A percentile compares a stretch with the other conserved stretches of the same genome.
Evolutionary conservation across 345 rosid species (phyloP).

Genomic region (Firmiana major): DNA sequence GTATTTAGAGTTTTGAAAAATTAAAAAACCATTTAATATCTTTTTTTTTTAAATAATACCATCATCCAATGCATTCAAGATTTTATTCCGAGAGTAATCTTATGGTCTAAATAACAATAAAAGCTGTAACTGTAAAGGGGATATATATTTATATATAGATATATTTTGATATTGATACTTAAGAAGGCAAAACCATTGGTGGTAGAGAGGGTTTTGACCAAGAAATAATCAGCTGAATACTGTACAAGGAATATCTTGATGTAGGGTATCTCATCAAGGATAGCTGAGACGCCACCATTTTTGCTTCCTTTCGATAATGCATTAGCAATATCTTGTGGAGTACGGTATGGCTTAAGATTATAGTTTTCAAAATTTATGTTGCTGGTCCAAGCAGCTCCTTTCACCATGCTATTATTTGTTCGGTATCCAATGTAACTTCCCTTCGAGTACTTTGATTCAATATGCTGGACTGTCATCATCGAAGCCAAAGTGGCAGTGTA

Average conservation of each 20-base stretch:
- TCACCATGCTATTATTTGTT: background rate
- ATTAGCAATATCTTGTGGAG: background rate
- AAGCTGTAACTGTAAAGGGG: background rate
- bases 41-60: too few relatives aligned
- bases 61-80: too few relatives aligned
- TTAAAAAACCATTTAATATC: too few relatives aligned
- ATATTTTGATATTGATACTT: background rate
- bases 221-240: background rate
- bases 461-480: slow-evolving; percentile 30
- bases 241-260: slow-evolving; percentile 1
- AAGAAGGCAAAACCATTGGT: slow-evolving; percentile 14
- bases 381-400: background rate
- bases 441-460: slow-evolving; percentile 5
- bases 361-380: background rate
- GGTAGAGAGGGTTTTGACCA: background rate
- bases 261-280: slow-evolving; percentile 6
- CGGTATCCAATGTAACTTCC: background rate
- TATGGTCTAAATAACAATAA: background rate
- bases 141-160: too few relatives aligned
- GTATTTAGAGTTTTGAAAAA: too few relatives aligned
- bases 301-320: slow-evolving; percentile 7
- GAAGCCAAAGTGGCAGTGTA: slow-evolving; percentile 44
- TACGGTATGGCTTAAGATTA: fast-evolving
- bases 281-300: background rate
- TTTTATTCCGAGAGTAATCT: too few relatives aligned